Conservation (phyloP, 2,329 filamentous ascomycete species). For the Claviceps citrina region DNA sequence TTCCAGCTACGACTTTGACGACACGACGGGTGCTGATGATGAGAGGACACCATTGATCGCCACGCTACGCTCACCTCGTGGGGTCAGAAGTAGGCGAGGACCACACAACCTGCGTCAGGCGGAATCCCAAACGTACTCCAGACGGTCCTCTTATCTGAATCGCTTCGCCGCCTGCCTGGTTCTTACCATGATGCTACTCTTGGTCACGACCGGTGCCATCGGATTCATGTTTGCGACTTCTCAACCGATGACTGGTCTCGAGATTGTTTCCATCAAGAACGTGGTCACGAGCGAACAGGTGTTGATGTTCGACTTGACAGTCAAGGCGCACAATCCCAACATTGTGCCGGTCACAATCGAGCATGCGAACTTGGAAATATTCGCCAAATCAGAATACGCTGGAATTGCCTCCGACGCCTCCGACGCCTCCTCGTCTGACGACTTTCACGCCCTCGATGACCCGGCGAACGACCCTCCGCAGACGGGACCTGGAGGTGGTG, state of each 20-base stretch:
- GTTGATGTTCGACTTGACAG: constrained; percentile 81
- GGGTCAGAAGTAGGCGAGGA: constrained; percentile 42
- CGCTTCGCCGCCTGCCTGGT: constrained; percentile 78
- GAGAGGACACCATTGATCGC: constrained; percentile 71
- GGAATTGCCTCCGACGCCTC: constrained; percentile 41
- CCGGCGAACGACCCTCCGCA: constrained; percentile 23
- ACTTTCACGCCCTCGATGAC: constrained; percentile 17
- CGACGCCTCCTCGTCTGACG: constrained; percentile 9
- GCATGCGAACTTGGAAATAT: constrained; percentile 79
- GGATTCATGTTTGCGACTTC: constrained; percentile 86
- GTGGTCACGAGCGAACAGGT: constrained; percentile 90
- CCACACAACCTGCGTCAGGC: constrained; percentile 48
- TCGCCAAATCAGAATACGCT: constrained; percentile 83
- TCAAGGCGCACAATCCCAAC: constrained; percentile 83
- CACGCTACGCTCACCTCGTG: constrained; percentile 40
- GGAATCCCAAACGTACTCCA: constrained; percentile 55
- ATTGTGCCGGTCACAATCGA: constrained; percentile 75
- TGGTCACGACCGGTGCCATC: constrained; percentile 72
- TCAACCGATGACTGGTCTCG: constrained; percentile 66
- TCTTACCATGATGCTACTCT: constrained; percentile 62
- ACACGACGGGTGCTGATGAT: constrained; percentile 63
- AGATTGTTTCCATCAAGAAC: constrained; percentile 68
- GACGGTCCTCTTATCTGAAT: constrained; percentile 47
- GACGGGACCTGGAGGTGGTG: constrained; percentile 21
- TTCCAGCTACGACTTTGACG: constrained; percentile 63